Percentiles rank a stretch among this genome's conserved stretches.
Conservation (phyloP, 1,139 yeast species). For the Kurtzmaniella natalensis region DNA sequence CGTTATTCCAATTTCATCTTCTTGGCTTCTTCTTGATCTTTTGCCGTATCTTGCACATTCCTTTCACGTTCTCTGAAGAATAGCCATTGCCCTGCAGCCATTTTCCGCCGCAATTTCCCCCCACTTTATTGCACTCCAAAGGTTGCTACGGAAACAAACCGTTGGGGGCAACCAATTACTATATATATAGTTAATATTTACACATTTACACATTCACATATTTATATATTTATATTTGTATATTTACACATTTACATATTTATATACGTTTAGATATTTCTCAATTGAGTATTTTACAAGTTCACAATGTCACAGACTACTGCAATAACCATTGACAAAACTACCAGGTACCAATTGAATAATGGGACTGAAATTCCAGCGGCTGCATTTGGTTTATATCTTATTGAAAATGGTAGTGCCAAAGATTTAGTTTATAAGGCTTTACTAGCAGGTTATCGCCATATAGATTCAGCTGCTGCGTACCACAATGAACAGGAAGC, state of each 20-base stretch:
- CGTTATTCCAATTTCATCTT: too few species aligned
- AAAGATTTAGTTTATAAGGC: slow-evolving; percentile 32
- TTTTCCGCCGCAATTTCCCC: too few species aligned
- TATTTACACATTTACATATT: too few species aligned
- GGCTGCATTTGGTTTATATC: slow-evolving; percentile 37
- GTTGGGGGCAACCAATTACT: too few species aligned
- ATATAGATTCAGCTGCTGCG: slow-evolving; percentile 38
- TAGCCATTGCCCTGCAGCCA: too few species aligned
- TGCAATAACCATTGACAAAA: slow-evolving; percentile 27
- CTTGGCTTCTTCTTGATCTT: too few species aligned
- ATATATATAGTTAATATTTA: too few species aligned
- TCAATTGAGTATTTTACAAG: neutral
- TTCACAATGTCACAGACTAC: slow-evolving; percentile 13
- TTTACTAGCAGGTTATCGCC: slow-evolving; percentile 64
- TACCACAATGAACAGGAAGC: slow-evolving; percentile 55
- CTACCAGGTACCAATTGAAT: slow-evolving; percentile 28
- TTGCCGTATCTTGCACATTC: too few species aligned
- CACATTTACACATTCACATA: neutral
- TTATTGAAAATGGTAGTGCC: slow-evolving; percentile 21
- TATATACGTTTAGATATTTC: too few species aligned
- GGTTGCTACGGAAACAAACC: too few species aligned
- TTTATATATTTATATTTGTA: neutral
- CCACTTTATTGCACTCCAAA: too few species aligned
- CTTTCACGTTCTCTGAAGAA: too few species aligned
- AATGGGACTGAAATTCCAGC: slow-evolving; percentile 37